A percentile compares a stretch with the other conserved stretches of the same genome.
Conservation (phyloP, 345 rosid genomes). For the Citrus unshiu region DNA sequence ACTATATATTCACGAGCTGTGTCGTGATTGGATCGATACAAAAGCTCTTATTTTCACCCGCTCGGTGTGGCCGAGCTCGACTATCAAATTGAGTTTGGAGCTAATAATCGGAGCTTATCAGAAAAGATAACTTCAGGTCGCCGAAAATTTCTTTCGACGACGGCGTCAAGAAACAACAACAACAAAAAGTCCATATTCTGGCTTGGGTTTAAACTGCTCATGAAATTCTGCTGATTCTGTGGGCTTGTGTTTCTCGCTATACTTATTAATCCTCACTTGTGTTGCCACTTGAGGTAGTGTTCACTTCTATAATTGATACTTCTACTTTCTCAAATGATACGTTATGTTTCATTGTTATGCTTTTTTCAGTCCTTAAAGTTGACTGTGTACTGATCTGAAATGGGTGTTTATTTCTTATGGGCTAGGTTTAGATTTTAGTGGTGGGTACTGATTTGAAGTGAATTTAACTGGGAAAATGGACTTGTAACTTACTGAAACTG, state of each 20-base stretch:
- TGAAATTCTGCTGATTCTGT: conserved; percentile 25
- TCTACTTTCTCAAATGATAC: neutral
- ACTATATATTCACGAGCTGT: conserved; percentile 31
- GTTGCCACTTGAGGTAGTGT: conserved; percentile 30
- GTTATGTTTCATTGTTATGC: neutral
- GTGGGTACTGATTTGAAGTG: conserved; percentile 12
- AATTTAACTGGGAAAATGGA: conserved; percentile 15
- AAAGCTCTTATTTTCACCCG: conserved; percentile 28
- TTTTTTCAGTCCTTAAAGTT: neutral
- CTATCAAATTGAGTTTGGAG: neutral
- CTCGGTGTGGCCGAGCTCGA: conserved; percentile 7
- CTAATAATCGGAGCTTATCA: neutral
- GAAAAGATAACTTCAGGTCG: too few species aligned
- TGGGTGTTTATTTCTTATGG: conserved; percentile 19
- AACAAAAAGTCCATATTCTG: neutral
- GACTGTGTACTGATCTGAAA: conserved; percentile 22
- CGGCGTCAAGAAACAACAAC: neutral
- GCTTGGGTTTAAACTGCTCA: neutral
- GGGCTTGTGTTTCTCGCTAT: conserved; percentile 15
- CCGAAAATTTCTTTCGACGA: too few species aligned
- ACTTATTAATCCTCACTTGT: conserved; percentile 7
- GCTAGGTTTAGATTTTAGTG: conserved; percentile 25
- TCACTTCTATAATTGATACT: neutral
- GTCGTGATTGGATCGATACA: conserved; percentile 58
- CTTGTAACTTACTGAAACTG: conserved; percentile 5